A percentile compares a stretch with the other conserved stretches of the same genome.
Evolutionary conservation across 2,329 filamentous ascomycete species (phyloP).

Genomic region (Fonsecaea pedrosoi): DNA sequence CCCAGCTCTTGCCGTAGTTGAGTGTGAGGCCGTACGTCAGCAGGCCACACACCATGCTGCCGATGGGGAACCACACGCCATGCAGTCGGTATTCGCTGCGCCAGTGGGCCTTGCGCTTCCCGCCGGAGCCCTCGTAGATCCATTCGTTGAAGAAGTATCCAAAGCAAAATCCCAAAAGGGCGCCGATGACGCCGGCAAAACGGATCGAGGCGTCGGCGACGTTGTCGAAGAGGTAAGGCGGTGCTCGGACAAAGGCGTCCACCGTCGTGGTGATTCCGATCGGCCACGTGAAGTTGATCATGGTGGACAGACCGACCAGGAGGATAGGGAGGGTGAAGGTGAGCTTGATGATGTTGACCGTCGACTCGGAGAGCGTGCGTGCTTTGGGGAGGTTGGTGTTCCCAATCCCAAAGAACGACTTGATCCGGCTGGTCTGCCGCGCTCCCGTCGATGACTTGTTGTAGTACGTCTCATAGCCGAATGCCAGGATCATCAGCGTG

Average conservation of each 20-base stretch:
- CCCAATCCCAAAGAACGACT: conserved; percentile 44
- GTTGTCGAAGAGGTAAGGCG: conserved; percentile 47
- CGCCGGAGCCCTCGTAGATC: conserved; percentile 40
- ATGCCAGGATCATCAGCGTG: conserved; percentile 45
- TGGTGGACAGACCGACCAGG: conserved; percentile 40
- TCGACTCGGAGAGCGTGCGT: conserved; percentile 40
- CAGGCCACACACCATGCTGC: conserved; percentile 44
- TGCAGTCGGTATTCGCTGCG: conserved; percentile 47
- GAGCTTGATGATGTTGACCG: conserved; percentile 44
- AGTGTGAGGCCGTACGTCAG: conserved; percentile 44
- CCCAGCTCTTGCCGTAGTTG: conserved; percentile 46
- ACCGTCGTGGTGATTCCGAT: conserved; percentile 50
- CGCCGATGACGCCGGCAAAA: conserved; percentile 48
- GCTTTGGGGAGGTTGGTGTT: conserved; percentile 43
- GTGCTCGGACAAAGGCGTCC: conserved; percentile 45
- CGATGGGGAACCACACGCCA: conserved; percentile 46
- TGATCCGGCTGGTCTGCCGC: conserved; percentile 33
- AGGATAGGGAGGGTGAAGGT: conserved; percentile 29
- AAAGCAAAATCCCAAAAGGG: conserved; percentile 44
- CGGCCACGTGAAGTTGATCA: conserved; percentile 49
- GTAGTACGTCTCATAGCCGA: conserved; percentile 46
- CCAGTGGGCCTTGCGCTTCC: conserved; percentile 40
- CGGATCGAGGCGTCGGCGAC: conserved; percentile 48
- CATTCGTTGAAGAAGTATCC: conserved; percentile 48
- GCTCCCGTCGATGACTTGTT: conserved; percentile 32